These are phyloP conservation scores for Elsinoe arachidis DNA, from an alignment of 2,329 filamentous ascomycete genomes.

Conservation along the genomic window DNA sequence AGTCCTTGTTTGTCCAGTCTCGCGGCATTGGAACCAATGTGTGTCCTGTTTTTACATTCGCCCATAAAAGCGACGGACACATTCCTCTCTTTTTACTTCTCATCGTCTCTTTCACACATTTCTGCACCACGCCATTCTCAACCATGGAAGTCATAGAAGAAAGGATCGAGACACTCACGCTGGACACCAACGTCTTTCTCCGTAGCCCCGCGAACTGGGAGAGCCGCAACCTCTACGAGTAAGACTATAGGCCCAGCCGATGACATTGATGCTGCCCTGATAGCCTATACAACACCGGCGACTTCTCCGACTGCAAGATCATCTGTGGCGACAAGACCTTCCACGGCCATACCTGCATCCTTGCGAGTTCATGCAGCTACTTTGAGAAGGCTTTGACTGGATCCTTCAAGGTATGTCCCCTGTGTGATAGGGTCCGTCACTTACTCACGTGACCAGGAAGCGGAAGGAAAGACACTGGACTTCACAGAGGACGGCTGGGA, in stretches of 20 bases:
- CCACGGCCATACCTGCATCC: not conserved
- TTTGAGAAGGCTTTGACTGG: slow-evolving; percentile 10
- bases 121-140: too few species aligned
- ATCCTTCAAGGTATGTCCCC: not conserved
- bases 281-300: not conserved
- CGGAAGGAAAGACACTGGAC: not conserved
- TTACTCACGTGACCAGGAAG: not conserved
- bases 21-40: too few species aligned
- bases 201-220: not conserved
- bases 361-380: not conserved
- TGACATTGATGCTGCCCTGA: not conserved
- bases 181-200: not conserved
- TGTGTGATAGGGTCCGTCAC: not conserved
- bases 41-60: too few species aligned
- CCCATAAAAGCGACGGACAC: too few species aligned
- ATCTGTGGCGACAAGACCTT: not conserved
- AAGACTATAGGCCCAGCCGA: not conserved
- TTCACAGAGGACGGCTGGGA: not conserved
- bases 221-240: not conserved
- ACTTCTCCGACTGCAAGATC: slow-evolving; percentile 10
- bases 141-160: too few species aligned
- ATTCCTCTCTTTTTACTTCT: too few species aligned
- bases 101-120: too few species aligned
- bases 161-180: not conserved
- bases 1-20: too few species aligned